Conservation (phyloP, 495 filamentous ascomycete genomes). For the Penicillium psychrofluorescens region DNA sequence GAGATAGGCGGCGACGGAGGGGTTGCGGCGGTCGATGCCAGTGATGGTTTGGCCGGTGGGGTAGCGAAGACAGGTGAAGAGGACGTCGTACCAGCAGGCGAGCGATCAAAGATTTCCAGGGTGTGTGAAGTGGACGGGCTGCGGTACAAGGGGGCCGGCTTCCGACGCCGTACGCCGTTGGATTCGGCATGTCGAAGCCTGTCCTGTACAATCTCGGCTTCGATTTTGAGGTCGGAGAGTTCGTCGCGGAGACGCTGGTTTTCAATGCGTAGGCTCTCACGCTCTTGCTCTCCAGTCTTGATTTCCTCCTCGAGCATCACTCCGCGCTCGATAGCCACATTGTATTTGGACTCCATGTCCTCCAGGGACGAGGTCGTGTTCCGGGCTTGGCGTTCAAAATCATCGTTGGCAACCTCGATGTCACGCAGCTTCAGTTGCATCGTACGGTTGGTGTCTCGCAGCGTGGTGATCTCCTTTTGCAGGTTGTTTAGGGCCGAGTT, state of each 20-base stretch:
- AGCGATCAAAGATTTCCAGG: slow-evolving; percentile 43
- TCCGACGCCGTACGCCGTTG: slow-evolving; percentile 43
- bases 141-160: slow-evolving; percentile 43
- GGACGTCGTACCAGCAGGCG: slow-evolving; percentile 52
- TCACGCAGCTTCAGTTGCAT: slow-evolving; percentile 79
- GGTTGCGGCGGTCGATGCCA: slow-evolving; percentile 70
- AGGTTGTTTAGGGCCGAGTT: slow-evolving; percentile 73
- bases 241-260: slow-evolving; percentile 84
- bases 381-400: slow-evolving; percentile 91
- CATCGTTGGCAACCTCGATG: slow-evolving; percentile 96
- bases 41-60: slow-evolving; percentile 60
- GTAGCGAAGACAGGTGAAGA: slow-evolving; percentile 69
- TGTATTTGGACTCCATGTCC: slow-evolving; percentile 95
- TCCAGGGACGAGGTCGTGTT: slow-evolving; percentile 92
- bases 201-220: slow-evolving; percentile 88
- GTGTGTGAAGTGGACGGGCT: slow-evolving; percentile 43
- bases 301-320: slow-evolving; percentile 96
- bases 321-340: slow-evolving; percentile 80
- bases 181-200: slow-evolving; percentile 69
- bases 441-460: slow-evolving; percentile 77
- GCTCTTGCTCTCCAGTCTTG: slow-evolving; percentile 79
- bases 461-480: slow-evolving; percentile 90
- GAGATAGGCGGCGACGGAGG: slow-evolving; percentile 59
- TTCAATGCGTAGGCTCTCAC: slow-evolving; percentile 81
- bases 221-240: slow-evolving; percentile 84